Percentiles rank a stretch among this genome's conserved stretches.
Evolutionary conservation across 768 basidiomycete genomes (phyloP).

Genomic region (Collybia sp.): DNA sequence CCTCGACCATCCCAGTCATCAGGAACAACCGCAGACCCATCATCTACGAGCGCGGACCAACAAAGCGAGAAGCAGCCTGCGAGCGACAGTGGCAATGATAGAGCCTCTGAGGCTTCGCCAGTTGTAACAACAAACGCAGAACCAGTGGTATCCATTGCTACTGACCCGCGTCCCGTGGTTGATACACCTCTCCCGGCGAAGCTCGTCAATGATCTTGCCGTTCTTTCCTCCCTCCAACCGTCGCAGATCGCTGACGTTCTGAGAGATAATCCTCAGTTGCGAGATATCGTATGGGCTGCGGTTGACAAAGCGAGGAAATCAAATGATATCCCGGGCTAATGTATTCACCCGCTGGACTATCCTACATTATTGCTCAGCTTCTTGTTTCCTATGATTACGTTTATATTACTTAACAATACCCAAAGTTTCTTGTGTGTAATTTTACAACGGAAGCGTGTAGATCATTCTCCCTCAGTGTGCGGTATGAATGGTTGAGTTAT

Average conservation of each 20-base stretch:
- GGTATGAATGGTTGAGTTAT: too few species aligned
- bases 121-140: neutral
- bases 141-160: neutral
- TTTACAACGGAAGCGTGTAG: too few species aligned
- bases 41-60: too few species aligned
- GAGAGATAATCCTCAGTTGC: slow-evolving; percentile 31
- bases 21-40: neutral
- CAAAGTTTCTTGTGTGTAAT: neutral
- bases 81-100: neutral
- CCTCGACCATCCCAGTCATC: neutral
- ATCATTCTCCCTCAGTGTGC: too few species aligned
- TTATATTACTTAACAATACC: neutral
- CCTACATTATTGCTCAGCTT: too few species aligned
- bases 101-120: neutral
- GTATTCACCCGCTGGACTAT: too few species aligned
- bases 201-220: slow-evolving; percentile 17
- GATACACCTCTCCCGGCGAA: neutral
- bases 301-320: slow-evolving; percentile 18
- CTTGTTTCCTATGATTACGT: neutral
- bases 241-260: slow-evolving; percentile 33
- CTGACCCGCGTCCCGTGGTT: slow-evolving; percentile 2
- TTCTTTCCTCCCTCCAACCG: slow-evolving; percentile 28
- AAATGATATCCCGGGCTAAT: neutral
- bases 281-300: slow-evolving; percentile 30
- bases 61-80: neutral